Base-by-base conservation (phyloP, 176 grass and related monocot species). In the Oryza punctata region DNA sequence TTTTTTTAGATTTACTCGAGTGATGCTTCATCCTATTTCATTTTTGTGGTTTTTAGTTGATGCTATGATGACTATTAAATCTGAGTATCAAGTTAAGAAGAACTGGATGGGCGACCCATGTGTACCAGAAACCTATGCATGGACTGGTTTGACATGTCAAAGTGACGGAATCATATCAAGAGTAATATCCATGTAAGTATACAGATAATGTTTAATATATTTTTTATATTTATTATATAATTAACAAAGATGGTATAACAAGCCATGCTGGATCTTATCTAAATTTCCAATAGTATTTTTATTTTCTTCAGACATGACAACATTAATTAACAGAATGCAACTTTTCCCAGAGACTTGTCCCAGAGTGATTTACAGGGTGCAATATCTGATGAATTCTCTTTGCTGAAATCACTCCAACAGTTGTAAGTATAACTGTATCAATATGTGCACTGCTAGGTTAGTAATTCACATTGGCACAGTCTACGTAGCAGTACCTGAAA, bases 81-180 rank as follows among this genome's bases (percentile, higher is more conserved):
- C n/a, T 14, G n/a, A 71, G 11, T 71, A 71, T 15, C 38, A 44
- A 45, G 69, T 71, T 2, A 14, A 45, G 21, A 71, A 44, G 38
- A 45, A 71, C 69, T 71, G 38, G 69, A 71, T 71, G 69, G 69
- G 69, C 1, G 38, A 71, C 38, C 69, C 69, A 71, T 71, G 69
- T 45, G 7, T 71, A 45, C 69, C 69, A 44, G 0, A 25, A 45
- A 14, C 1, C 11, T 45, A 45, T 3, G 43, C 0, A 26, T 71
- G 69, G 69, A 40, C 9, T 44, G 69, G 69, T 0, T 45, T 71
- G 38, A 26, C 14, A 40, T 71, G 69, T 26, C 12, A 1, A 2
- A 70, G 21, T 0, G 38, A 71, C 25, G 38, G 38, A 25, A 0
- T 3, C 11, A 15, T 1, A 14, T 45, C 12, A 6, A 40, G n/a